These are phyloP conservation scores for Colletotrichum musae DNA, from an alignment of 2,329 filamentous ascomycete genomes.

Conservation along the genomic window DNA sequence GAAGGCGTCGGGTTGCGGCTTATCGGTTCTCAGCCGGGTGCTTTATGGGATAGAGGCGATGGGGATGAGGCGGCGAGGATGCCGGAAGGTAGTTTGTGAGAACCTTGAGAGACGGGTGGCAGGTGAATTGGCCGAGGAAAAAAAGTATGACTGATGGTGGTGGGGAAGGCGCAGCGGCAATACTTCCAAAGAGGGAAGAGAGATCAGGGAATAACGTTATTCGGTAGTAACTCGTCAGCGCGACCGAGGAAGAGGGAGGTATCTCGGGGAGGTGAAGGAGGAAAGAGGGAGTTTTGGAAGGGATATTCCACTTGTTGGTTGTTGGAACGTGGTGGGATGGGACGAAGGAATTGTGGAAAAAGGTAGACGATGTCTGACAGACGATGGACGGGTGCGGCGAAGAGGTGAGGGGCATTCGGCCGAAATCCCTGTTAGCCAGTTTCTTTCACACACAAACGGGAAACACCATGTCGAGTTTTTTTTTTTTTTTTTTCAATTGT, in stretches of 20 bases:
- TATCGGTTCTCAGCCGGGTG: slow-evolving; percentile 19
- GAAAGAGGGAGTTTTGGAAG: not conserved
- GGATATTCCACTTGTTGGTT: too few relatives aligned
- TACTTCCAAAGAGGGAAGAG: slow-evolving; percentile 8
- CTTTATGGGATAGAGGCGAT: slow-evolving; percentile 22
- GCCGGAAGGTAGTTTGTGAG: not conserved
- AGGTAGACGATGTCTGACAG: not conserved
- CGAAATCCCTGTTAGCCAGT: not conserved
- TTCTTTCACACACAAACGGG: too few relatives aligned
- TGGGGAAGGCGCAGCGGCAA: slow-evolving; percentile 2
- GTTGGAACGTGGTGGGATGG: too few relatives aligned
- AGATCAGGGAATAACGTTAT: too few relatives aligned
- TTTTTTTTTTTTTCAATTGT: not conserved
- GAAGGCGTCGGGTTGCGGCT: slow-evolving; percentile 9
- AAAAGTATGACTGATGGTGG: not conserved
- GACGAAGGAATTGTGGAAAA: too few relatives aligned
- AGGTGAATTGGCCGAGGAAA: slow-evolving; percentile 6
- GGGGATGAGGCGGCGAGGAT: not conserved
- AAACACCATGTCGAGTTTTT: slow-evolving; percentile 1
- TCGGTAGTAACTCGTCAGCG: not conserved
- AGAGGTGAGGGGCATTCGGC: not conserved
- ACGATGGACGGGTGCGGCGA: slow-evolving; percentile 2
- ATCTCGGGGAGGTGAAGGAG: not conserved
- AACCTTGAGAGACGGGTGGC: slow-evolving; percentile 31
- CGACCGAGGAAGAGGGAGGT: not conserved